phyloP scores from a whole-genome alignment of 139 green algal genomes.

The Volvox reticuliferus region DNA sequence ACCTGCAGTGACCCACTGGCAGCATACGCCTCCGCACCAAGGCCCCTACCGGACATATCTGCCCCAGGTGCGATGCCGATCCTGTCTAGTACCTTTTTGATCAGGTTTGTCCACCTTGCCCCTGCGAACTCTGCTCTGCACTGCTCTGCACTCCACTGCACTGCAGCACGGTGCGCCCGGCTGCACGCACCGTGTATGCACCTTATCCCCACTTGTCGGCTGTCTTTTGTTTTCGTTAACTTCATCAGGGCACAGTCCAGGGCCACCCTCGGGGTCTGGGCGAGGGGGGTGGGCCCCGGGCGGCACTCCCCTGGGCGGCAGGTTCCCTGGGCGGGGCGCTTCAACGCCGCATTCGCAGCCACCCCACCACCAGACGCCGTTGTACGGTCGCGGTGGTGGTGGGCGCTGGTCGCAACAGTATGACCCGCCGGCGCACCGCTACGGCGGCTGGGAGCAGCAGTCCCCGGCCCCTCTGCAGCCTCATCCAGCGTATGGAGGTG shows the following conservation, averaged over 20 bases:
- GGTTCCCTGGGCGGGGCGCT: background rate
- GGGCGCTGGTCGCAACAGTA: background rate
- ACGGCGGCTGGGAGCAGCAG: conserved; percentile 14
- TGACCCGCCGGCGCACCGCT: background rate
- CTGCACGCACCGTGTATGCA: too few species aligned
- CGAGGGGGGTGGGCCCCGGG: background rate
- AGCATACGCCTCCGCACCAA: conserved; percentile 39
- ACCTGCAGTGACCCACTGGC: conserved; percentile 56
- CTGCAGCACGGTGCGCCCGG: too few species aligned
- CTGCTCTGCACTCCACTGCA: too few species aligned
- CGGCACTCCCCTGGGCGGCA: background rate
- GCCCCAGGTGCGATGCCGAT: conserved; percentile 1
- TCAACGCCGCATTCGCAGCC: background rate
- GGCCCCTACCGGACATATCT: background rate
- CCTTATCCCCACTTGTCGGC: too few species aligned
- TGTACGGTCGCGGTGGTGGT: background rate
- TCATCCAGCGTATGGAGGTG: background rate
- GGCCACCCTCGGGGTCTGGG: background rate
- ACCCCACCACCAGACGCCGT: background rate
- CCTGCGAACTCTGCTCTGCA: too few species aligned
- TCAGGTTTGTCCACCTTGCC: too few species aligned
- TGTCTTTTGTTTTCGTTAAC: too few species aligned
- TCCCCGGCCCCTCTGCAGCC: background rate
- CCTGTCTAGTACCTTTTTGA: too few species aligned
- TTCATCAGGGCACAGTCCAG: background rate